A percentile compares a stretch with the other conserved stretches of the same genome.
phyloP scores from a whole-genome alignment of 2,329 filamentous ascomycete species.

The Fusarium sp. region DNA sequence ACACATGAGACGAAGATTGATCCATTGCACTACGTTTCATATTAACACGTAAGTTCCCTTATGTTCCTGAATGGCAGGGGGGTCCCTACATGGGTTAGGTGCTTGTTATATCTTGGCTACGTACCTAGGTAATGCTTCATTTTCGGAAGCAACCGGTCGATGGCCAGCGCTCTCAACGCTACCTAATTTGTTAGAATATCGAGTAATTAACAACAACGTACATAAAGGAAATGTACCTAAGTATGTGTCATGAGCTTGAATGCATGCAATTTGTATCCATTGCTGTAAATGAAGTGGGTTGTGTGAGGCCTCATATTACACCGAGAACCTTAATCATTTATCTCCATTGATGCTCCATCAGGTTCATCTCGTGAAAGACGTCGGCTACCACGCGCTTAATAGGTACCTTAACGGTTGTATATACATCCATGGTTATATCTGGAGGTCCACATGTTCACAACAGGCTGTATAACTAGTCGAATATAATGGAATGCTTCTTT shows the following conservation, averaged over 20 bases:
- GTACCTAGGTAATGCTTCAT: neutral
- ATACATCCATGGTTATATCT: neutral
- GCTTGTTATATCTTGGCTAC: slow-evolving; percentile 23
- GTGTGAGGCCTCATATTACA: slow-evolving; percentile 17
- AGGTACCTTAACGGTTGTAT: neutral
- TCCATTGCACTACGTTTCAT: slow-evolving; percentile 32
- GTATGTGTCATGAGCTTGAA: neutral
- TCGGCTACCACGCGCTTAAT: neutral
- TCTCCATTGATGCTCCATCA: neutral
- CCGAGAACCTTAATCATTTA: neutral
- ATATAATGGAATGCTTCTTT: neutral
- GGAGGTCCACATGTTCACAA: neutral
- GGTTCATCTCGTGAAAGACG: neutral
- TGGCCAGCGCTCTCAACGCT: slow-evolving; percentile 8
- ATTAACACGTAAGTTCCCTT: neutral
- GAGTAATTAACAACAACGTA: neutral
- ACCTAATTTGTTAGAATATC: slow-evolving; percentile 1
- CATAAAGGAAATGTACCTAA: neutral
- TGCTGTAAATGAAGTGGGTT: neutral
- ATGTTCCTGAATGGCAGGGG: slow-evolving; percentile 19
- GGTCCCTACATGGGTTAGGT: slow-evolving; percentile 16
- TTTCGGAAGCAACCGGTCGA: slow-evolving; percentile 23
- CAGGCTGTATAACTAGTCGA: neutral
- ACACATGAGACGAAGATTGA: slow-evolving; percentile 30
- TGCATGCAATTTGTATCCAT: slow-evolving; percentile 4